Evolutionary conservation across 2,329 filamentous ascomycete genomes (phyloP), one percentile per base, ranked within the genome.

Genomic region (Colletotrichum simmondsii): DNA sequence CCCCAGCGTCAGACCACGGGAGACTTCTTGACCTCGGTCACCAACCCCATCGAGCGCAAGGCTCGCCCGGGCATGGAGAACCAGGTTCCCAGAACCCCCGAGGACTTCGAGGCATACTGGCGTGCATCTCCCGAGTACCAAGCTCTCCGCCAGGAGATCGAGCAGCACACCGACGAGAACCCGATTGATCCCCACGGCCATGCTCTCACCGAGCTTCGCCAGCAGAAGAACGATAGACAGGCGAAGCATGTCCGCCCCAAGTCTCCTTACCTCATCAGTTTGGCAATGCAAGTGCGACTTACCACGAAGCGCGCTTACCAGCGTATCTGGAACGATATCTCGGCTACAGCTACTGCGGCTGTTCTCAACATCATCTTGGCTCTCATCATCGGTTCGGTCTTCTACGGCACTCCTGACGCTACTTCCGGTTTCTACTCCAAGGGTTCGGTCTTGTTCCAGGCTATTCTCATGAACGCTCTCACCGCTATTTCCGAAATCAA

Each of bases 1-100:
- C 92, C 92, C 0, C 80, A 86, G 3, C 87, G 92, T 3, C 92
- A 94, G 78, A 94, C 92, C 0, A 92, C 89, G 0, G 90, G 88
- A 2, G 92, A 94, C 76, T 94, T 94, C 77, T 82, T 94, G 12
- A 94, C 92, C 0, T 91, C 90, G 0, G 84, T 94, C 30, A 94
- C 92, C 0, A 92, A 92, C 76, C 90, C 91, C 0, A 79, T 82
- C 0, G 92, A 94, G 80, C 87, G 92, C 35, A 82, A 83, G 58
- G 81, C 88, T 0, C 84, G 85, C 1, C 77, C 85, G 7, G 92
- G 92, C 0, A 91, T 88, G 81, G 91, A 93, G 76, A 81, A 85
- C 68, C 84, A 83, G 60, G 90, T 92, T 0, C 93, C 93, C 0
- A 87, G 91, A 3, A 94, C 92, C 0, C 87, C 93, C 0, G 92